Conservation (phyloP, 352 stramenopile genomes). For the Elongisporangium undulatum region DNA sequence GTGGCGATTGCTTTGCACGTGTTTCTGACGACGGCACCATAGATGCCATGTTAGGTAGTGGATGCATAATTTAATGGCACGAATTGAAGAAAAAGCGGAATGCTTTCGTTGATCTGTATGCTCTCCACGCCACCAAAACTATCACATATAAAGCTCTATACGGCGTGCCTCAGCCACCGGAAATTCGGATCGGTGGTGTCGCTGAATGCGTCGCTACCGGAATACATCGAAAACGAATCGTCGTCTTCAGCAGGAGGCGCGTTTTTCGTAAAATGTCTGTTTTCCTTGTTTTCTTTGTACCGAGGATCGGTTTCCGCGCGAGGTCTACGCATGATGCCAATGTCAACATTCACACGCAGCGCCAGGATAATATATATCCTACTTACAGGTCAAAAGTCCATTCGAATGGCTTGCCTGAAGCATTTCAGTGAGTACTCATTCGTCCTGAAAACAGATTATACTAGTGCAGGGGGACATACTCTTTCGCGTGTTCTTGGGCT, state of each 20-base stretch:
- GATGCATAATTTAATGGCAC: background rate
- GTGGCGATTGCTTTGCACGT: conserved; percentile 42
- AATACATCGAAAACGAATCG: background rate
- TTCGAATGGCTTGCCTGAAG: conserved; percentile 24
- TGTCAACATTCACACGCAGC: too few species aligned
- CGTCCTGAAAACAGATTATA: background rate
- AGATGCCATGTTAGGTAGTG: background rate
- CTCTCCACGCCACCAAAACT: background rate
- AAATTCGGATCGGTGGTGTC: conserved; percentile 48
- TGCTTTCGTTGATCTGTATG: background rate
- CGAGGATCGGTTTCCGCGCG: background rate
- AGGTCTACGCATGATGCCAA: background rate
- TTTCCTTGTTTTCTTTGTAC: background rate
- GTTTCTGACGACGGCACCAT: conserved; percentile 1
- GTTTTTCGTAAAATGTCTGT: background rate
- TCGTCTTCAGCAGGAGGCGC: background rate
- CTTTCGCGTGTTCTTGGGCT: background rate
- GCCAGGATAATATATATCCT: background rate
- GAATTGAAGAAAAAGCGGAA: conserved; percentile 3
- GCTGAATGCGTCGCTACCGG: conserved; percentile 26
- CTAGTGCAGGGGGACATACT: background rate
- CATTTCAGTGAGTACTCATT: background rate
- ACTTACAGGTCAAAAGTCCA: conserved; percentile 65
- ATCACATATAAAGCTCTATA: conserved; percentile 11
- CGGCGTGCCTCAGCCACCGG: conserved; percentile 47